Base-by-base conservation (phyloP, 2,329 filamentous ascomycete genomes). In the Fusarium sp. region DNA sequence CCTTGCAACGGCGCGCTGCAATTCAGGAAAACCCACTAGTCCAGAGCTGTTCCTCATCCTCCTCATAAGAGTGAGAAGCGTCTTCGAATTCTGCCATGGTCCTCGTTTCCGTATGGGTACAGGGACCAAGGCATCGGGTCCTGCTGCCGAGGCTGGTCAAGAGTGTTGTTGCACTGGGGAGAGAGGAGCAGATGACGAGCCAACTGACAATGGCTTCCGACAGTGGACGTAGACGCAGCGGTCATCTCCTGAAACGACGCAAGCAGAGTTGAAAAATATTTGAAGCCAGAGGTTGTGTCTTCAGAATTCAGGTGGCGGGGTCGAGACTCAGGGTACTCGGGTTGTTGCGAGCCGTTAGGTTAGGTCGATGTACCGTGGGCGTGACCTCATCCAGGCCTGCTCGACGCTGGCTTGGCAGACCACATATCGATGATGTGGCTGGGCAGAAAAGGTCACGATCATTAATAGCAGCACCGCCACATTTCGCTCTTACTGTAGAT, bases 11-110 rank as follows among this genome's bases (percentile, higher is more conserved):
- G 37, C 36, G 37, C 37, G 39, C 25, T 9, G 21, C 33, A 35
- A 21, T 33, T 8, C 13, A n/a, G 14, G n/a, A 33, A 32, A 49
- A 72, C 76, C 66, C 67, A 96, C 93, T 91, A 77, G 88, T 83
- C 94, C 93, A 97, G 79, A 97, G 93, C 78, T 93, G 88, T 76
- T 92, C 85, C 79, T 92, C 91, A 76, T 87, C 88, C 77, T 93
- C 89, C 77, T 93, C 89, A 76, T 91, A 83, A 72, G 82, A 83
- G 76, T 86, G 84, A 70, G 83, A 84, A 72, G 84, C 56, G 54
- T 71, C 72, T 56, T 93, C 89, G 78, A 86, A 85, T 79, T 90
- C 79, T 70, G 79, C 78, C 82, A 85, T 85, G 71, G 68, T 80
- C 71, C 67, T 70, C 68, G 63, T 66, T 70, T 63, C 53, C 54